A percentile compares a stretch with the other conserved stretches of the same genome.
These are phyloP conservation scores for Ailanthus altissimus DNA, from an alignment of 345 rosid species.

Conservation along the genomic window DNA sequence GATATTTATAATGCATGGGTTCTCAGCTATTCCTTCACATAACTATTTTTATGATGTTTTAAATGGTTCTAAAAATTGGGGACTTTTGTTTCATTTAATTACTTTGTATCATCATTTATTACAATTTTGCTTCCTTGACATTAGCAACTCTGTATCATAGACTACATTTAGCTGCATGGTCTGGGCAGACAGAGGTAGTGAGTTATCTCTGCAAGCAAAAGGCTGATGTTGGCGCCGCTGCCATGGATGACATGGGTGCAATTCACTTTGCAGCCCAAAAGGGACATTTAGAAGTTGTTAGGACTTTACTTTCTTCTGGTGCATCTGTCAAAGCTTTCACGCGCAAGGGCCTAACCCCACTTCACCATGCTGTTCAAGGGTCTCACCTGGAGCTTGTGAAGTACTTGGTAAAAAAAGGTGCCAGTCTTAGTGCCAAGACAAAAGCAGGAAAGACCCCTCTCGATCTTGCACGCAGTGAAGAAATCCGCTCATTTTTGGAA, in stretches of 20 bases:
- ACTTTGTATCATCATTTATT: conserved; percentile 1
- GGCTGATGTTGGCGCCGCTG: conserved; percentile 96
- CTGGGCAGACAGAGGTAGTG: conserved; percentile 76
- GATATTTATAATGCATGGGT: not conserved
- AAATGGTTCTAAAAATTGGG: conserved; percentile 1
- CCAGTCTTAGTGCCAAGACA: conserved; percentile 55
- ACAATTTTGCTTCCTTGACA: conserved; percentile 46
- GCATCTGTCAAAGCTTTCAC: conserved; percentile 64
- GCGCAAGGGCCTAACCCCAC: conserved; percentile 89
- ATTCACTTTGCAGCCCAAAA: conserved; percentile 96
- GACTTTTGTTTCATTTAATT: not conserved
- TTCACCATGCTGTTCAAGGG: conserved; percentile 92
- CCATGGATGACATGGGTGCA: conserved; percentile 97
- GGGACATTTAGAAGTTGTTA: conserved; percentile 81
- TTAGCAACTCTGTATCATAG: conserved; percentile 38
- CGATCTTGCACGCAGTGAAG: conserved; percentile 67
- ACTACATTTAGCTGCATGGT: conserved; percentile 96
- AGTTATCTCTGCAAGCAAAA: conserved; percentile 82
- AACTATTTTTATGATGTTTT: not conserved
- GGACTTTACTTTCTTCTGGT: conserved; percentile 59
- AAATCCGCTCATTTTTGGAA: conserved; percentile 51
- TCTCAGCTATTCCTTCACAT: not conserved
- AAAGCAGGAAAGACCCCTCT: conserved; percentile 82
- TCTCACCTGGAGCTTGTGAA: conserved; percentile 76
- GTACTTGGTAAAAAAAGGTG: conserved; percentile 76